These are phyloP conservation scores for Corynascus novoguineensis DNA, from an alignment of 495 filamentous ascomycete species.

Conservation along the genomic window DNA sequence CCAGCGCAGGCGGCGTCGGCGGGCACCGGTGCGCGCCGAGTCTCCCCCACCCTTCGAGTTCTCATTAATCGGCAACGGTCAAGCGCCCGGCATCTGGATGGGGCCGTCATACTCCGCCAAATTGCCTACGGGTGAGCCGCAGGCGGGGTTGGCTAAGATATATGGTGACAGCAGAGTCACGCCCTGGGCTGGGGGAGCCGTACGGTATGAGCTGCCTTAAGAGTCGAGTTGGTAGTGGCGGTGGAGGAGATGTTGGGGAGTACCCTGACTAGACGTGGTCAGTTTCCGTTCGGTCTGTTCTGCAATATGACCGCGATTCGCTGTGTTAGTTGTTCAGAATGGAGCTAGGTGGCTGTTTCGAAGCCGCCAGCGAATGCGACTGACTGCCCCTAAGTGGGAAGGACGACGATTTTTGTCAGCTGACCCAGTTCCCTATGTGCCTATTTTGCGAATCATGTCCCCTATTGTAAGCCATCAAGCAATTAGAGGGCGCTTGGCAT, in stretches of 20 bases:
- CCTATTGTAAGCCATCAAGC: too few relatives aligned
- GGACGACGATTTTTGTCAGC: too few relatives aligned
- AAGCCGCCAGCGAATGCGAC: too few relatives aligned
- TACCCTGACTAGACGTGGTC: not conserved
- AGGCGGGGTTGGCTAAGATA: not conserved
- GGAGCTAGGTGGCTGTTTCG: too few relatives aligned
- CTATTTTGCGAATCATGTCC: too few relatives aligned
- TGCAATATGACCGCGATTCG: too few relatives aligned
- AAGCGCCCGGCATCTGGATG: not conserved
- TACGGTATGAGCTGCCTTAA: not conserved
- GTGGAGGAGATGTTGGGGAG: not conserved
- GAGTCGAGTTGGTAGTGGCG: not conserved
- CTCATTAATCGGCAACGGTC: slow-evolving; percentile 1
- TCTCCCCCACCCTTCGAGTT: slow-evolving; percentile 20
- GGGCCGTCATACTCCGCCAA: not conserved
- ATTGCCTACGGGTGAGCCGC: not conserved
- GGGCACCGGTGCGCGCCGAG: slow-evolving; percentile 19
- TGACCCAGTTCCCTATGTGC: too few relatives aligned
- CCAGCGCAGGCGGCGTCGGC: slow-evolving; percentile 17
- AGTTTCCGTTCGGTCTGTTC: not conserved
- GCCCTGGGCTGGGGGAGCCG: not conserved
- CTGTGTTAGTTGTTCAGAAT: too few relatives aligned
- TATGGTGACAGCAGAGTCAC: not conserved
- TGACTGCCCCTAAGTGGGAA: too few relatives aligned
- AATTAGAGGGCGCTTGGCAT: too few relatives aligned